Conservation (phyloP, 257 asterid species). For the Henckelia pumila region DNA sequence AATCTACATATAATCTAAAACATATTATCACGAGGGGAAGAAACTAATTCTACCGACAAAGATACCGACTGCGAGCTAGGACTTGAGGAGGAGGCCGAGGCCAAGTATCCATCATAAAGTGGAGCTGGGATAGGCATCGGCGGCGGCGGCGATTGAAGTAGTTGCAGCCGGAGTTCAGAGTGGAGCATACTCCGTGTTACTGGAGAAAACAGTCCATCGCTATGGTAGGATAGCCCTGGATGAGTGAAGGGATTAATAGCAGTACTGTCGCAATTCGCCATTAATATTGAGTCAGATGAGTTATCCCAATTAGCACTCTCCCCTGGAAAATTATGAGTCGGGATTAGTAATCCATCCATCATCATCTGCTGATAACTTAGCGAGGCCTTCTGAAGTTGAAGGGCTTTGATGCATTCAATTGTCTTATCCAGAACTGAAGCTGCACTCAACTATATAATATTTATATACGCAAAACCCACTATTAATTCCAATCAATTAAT, state of each 20-base stretch:
- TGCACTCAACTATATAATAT: not conserved
- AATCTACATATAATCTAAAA: not conserved
- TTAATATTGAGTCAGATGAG: not conserved
- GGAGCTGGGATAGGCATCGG: not conserved
- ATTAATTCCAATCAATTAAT: not conserved
- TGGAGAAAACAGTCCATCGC: not conserved
- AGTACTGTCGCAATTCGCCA: not conserved
- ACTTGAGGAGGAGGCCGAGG: not conserved
- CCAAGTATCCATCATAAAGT: not conserved
- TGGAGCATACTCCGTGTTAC: not conserved
- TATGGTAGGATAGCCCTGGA: not conserved
- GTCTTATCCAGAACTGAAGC: constrained; percentile 2
- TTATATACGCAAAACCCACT: not conserved
- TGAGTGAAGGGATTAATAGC: not conserved
- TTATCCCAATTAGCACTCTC: not conserved
- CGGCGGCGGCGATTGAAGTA: not conserved
- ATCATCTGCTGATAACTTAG: not conserved
- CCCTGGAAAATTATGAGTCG: not conserved
- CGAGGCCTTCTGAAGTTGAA: not conserved
- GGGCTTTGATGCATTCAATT: not conserved
- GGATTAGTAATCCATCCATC: not conserved
- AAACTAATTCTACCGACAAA: not conserved
- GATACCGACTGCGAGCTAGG: not conserved
- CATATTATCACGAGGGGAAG: not conserved
- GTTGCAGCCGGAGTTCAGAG: not conserved